A percentile compares a stretch with the other conserved stretches of the same genome.
phyloP scores from a whole-genome alignment of 2,329 filamentous ascomycete genomes.

The Clonostachys rosea region DNA sequence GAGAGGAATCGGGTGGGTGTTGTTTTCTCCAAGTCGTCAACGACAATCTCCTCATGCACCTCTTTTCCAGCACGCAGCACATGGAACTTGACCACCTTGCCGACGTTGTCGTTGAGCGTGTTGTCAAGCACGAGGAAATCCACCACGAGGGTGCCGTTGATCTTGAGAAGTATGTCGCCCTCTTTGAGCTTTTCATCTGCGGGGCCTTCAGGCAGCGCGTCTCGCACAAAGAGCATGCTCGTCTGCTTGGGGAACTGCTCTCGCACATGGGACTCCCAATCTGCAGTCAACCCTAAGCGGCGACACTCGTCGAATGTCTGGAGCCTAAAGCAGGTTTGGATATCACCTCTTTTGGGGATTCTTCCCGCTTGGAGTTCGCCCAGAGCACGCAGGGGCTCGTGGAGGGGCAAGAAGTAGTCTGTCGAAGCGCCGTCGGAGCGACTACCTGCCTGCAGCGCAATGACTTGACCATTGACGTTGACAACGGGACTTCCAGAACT shows the following conservation, averaged over 20 bases:
- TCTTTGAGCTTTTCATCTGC: slow-evolving; percentile 85
- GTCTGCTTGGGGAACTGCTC: slow-evolving; percentile 86
- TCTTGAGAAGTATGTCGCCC: slow-evolving; percentile 87
- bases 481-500: slow-evolving; percentile 98
- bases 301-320: slow-evolving; percentile 98
- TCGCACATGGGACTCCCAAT: slow-evolving; percentile 83
- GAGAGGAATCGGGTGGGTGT: slow-evolving; percentile 95
- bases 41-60: slow-evolving; percentile 75
- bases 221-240: slow-evolving; percentile 95
- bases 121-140: slow-evolving; percentile 90
- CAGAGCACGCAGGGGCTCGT: slow-evolving; percentile 82
- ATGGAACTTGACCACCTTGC: slow-evolving; percentile 69
- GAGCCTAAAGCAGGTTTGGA: slow-evolving; percentile 94
- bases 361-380: slow-evolving; percentile 75
- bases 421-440: slow-evolving; percentile 92
- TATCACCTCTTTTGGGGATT: slow-evolving; percentile 84
- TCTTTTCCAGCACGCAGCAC: slow-evolving; percentile 88
- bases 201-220: slow-evolving; percentile 86
- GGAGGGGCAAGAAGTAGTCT: slow-evolving; percentile 93
- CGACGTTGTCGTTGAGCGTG: slow-evolving; percentile 85
- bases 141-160: slow-evolving; percentile 88
- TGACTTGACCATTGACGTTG: slow-evolving; percentile 86
- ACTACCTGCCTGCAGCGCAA: slow-evolving; percentile 91
- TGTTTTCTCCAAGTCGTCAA: slow-evolving; percentile 88
- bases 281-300: slow-evolving; percentile 74